These are phyloP conservation scores for Blastocystis sp. DNA, from an alignment of 352 stramenopile genomes.

Conservation along the genomic window DNA sequence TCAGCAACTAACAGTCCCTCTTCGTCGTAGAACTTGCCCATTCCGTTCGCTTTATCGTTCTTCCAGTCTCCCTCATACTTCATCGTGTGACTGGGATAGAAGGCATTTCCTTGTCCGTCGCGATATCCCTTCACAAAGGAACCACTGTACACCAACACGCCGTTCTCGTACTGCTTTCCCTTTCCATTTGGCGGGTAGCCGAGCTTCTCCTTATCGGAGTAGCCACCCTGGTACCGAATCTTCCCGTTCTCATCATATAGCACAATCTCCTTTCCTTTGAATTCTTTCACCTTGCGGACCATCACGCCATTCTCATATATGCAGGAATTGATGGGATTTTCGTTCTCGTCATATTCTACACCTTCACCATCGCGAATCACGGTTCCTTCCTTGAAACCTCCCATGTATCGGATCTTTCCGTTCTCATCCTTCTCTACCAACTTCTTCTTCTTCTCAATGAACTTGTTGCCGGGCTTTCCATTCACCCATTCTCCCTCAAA, in stretches of 20 bases:
- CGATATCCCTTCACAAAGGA: neutral
- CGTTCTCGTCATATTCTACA: neutral
- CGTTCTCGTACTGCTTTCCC: neutral
- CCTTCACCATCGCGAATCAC: neutral
- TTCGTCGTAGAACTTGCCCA: conserved; percentile 15
- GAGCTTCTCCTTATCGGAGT: neutral
- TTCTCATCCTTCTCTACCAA: neutral
- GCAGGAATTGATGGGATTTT: neutral
- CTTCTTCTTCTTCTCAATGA: neutral
- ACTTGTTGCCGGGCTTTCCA: conserved; percentile 23
- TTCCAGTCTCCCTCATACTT: conserved; percentile 33
- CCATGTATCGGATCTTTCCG: conserved; percentile 1
- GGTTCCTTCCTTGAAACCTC: neutral
- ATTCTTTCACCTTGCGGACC: conserved; percentile 60
- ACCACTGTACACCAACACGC: conserved; percentile 41
- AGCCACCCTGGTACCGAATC: conserved; percentile 29
- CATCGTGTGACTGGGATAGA: neutral
- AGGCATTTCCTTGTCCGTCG: neutral
- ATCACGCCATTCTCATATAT: neutral
- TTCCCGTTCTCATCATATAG: conserved; percentile 56
- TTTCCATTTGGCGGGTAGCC: neutral
- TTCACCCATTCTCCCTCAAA: conserved; percentile 21
- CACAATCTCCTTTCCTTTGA: conserved; percentile 2
- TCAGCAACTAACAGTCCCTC: conserved; percentile 4
- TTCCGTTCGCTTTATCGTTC: conserved; percentile 26